A percentile compares a stretch with the other conserved stretches of the same genome.
Evolutionary conservation across 495 filamentous ascomycete species (phyloP).

Genomic region (Tuber brumale): DNA sequence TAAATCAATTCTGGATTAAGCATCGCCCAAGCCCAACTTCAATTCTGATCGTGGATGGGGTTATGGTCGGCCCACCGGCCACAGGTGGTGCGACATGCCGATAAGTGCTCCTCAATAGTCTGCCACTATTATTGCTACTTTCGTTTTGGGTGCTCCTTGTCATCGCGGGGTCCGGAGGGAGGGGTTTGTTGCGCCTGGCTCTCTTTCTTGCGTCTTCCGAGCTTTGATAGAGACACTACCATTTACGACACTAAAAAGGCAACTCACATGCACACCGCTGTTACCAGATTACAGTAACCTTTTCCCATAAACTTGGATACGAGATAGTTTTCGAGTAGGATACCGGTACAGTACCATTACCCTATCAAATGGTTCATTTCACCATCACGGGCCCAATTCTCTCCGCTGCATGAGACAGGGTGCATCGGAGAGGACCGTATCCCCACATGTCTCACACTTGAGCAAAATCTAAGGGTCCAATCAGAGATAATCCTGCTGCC

Average conservation of each 20-base stretch:
- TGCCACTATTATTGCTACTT: no score
- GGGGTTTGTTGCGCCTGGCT: no score
- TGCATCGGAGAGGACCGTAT: background rate
- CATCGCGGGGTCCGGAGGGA: no score
- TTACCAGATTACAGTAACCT: background rate
- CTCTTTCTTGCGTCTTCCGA: no score
- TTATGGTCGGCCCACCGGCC: background rate
- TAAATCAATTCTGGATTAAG: background rate
- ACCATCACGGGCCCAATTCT: background rate
- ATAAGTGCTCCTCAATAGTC: background rate
- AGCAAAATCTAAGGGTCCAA: background rate
- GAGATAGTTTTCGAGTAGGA: background rate
- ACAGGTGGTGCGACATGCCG: background rate
- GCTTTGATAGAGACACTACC: no score
- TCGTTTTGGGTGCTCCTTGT: no score
- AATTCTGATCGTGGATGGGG: background rate
- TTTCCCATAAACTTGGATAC: background rate
- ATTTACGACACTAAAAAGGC: no score
- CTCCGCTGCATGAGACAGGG: background rate
- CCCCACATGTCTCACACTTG: background rate
- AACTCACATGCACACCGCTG: background rate
- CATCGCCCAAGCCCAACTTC: background rate
- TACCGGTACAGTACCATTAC: background rate
- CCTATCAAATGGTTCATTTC: background rate
- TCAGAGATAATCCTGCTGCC: background rate